Evolutionary conservation across 352 stramenopile species (phyloP), one percentile per base, ranked within the genome.

Genomic region (Phytophthora sp.): DNA sequence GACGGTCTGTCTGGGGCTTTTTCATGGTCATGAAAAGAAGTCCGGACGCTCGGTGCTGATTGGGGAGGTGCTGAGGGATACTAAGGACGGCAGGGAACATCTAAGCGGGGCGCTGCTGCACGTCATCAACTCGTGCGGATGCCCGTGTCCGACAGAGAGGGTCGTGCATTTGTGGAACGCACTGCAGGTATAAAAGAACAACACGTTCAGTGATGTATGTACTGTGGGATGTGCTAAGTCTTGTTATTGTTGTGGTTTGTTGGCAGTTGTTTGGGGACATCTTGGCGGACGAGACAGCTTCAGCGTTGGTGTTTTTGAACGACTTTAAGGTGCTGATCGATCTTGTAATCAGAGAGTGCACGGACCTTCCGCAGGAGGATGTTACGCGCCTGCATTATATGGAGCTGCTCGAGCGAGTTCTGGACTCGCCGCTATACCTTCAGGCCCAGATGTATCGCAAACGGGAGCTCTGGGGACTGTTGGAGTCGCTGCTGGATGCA

Each of bases 61-160:
- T 9, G 67, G 68, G n/a, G 58, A 84, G 4, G 82, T 90, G 26
- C 59, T 90, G 18, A 52, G 60, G 12, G 65, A 73, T 12, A 74
- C 81, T 39, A 76, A 84, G 27, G 80, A 89, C 23, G 84, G 84
- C 11, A 74, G 73, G 20, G 66, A 93, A 42, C 79, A 91, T 62
- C 46, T 93, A 21, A 79, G 84, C 30, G 80, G 79, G 16, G 84
- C 84, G 46, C 44, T 93, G 38, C 68, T 93, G 63, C 82, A 93
- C 66, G 84, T 91, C 57, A 90, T 93, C 62, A 93, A 93, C 55
- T 89, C 82, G 62, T 91, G 84, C 29, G 84, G 84, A n/a, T 91
- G 76, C 66, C 84, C 84, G 36, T 90, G 81, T 64, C 72, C 76
- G 0, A 39, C 35, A 1, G 54, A 71, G 41, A 67, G 81, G 16